Evolutionary conservation across 179 eudicot species (phyloP).

Genomic region (Drosera spatulata): DNA sequence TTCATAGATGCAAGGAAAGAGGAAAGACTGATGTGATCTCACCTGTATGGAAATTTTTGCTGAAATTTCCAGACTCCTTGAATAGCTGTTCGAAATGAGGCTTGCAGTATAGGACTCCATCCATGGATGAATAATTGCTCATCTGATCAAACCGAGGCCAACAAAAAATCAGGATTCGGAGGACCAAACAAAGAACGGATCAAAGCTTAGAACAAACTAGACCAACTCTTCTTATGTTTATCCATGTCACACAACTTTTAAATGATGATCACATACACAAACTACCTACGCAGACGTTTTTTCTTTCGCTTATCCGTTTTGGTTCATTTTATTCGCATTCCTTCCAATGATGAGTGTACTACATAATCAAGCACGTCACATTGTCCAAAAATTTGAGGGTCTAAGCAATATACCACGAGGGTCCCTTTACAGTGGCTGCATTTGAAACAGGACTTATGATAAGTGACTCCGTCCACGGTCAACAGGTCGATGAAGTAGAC

Average conservation of each 20-base stretch:
- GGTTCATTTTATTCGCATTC: too few relatives aligned
- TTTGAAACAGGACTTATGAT: constrained; percentile 28
- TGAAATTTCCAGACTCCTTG: constrained; percentile 52
- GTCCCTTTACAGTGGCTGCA: too few relatives aligned
- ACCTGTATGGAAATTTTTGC: constrained; percentile 38
- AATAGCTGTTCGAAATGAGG: constrained; percentile 83
- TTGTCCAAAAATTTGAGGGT: constrained; percentile 53
- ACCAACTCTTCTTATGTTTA: background rate
- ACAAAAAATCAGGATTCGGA: background rate
- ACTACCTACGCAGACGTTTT: too few relatives aligned
- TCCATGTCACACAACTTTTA: too few relatives aligned
- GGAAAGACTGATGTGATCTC: constrained; percentile 5
- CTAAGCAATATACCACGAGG: constrained; percentile 70
- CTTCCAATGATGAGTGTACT: background rate
- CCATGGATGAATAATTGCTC: constrained; percentile 67
- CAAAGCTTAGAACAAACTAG: background rate
- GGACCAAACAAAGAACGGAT: background rate
- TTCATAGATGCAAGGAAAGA: background rate
- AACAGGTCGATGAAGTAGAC: constrained; percentile 67
- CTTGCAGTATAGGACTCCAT: constrained; percentile 78
- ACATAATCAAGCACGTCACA: background rate
- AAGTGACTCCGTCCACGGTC: constrained; percentile 61
- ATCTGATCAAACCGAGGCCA: constrained; percentile 24
- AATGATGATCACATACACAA: too few relatives aligned
- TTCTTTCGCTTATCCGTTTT: too few relatives aligned